Percentiles rank a stretch among this genome's conserved stretches.
Conservation (phyloP, 805 yeast genomes). For the Wickerhamomyces alni region DNA sequence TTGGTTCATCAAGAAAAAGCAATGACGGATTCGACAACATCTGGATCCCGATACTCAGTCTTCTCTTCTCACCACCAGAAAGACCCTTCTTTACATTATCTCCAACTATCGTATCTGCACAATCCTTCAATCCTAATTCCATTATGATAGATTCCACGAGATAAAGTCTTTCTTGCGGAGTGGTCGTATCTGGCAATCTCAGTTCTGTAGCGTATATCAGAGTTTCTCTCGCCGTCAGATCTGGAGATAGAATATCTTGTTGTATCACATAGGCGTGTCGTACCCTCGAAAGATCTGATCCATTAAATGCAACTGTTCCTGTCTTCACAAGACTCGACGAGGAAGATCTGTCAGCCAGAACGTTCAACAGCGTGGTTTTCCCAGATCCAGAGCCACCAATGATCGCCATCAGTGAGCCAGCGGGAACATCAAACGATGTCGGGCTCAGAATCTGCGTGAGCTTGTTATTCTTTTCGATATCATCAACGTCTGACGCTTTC, state of each 20-base stretch:
- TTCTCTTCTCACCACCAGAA: conserved; percentile 82
- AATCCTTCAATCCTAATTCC: conserved; percentile 65
- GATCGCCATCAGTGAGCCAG: conserved; percentile 71
- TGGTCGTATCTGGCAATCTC: conserved; percentile 45
- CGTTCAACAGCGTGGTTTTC: conserved; percentile 74
- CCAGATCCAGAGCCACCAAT: conserved; percentile 91
- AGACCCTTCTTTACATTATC: conserved; percentile 50
- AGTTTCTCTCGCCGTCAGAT: conserved; percentile 70
- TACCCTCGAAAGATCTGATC: conserved; percentile 13
- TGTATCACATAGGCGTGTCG: conserved; percentile 64
- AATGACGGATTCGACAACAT: conserved; percentile 71
- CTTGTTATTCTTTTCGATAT: neutral
- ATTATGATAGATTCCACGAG: conserved; percentile 59
- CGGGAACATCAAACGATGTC: conserved; percentile 56
- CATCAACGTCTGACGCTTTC: neutral
- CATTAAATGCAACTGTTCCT: conserved; percentile 36
- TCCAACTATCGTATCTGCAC: conserved; percentile 59
- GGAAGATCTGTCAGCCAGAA: conserved; percentile 46
- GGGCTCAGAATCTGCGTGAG: conserved; percentile 8
- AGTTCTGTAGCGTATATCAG: conserved; percentile 67
- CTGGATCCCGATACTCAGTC: conserved; percentile 80
- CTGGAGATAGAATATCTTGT: conserved; percentile 67
- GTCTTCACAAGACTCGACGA: conserved; percentile 33
- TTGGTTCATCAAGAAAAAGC: conserved; percentile 79
- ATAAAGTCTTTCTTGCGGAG: conserved; percentile 34